Percentiles rank a stretch among this genome's conserved stretches.
Conservation (phyloP, 23 red algal genomes). For the Gracilaria caudata region DNA sequence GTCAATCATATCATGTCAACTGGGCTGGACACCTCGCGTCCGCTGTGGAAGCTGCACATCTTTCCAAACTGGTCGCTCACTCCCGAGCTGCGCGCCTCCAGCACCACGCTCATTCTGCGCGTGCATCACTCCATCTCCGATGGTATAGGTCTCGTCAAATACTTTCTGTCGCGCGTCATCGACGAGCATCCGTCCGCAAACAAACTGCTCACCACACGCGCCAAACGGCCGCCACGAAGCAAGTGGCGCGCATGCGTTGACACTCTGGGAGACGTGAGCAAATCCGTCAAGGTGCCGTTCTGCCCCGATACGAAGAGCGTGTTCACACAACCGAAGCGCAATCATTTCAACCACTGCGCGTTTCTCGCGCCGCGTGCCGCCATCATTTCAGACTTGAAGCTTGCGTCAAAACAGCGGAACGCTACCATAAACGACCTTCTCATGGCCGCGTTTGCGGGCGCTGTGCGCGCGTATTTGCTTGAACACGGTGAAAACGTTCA, state of each 20-base stretch:
- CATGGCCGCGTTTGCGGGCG: constrained; percentile 44
- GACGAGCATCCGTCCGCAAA: neutral
- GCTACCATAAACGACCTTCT: constrained; percentile 54
- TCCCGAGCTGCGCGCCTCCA: neutral
- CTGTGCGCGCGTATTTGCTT: constrained; percentile 24
- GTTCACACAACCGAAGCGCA: constrained; percentile 30
- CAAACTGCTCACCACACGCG: neutral
- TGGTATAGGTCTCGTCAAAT: constrained; percentile 56
- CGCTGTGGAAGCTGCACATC: constrained; percentile 32
- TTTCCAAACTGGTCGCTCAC: constrained; percentile 29
- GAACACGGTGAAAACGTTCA: neutral
- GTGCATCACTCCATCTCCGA: constrained; percentile 51
- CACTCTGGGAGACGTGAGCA: neutral
- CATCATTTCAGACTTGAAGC: constrained; percentile 15
- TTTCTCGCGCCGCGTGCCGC: neutral
- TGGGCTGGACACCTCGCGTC: constrained; percentile 3
- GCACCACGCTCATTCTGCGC: constrained; percentile 37
- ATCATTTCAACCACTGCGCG: constrained; percentile 22
- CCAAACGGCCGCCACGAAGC: neutral
- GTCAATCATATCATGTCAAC: constrained; percentile 37
- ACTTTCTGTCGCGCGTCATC: constrained; percentile 38
- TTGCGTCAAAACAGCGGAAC: neutral
- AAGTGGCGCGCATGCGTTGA: neutral
- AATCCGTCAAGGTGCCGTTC: constrained; percentile 1
- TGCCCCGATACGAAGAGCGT: constrained; percentile 8